Base-by-base conservation (phyloP, 2,329 filamentous ascomycete species). In the Alternaria metachromatica region DNA sequence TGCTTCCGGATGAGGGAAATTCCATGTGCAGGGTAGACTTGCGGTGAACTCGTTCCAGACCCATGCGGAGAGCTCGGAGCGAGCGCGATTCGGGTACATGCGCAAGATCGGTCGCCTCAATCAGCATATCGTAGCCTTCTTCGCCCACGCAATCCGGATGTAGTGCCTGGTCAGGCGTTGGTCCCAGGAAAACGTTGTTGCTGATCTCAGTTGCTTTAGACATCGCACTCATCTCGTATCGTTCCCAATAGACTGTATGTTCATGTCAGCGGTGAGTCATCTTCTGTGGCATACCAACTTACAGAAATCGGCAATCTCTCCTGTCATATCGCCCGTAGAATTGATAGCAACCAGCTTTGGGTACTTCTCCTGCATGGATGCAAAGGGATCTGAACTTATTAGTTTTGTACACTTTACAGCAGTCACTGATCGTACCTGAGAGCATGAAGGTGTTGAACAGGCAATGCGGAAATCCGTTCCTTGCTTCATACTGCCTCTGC, bases 1-100 rank as follows among this genome's bases (percentile, higher is more conserved):
- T 92, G 72, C 93, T 96, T n/a, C 96, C 96, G 2, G 95, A 97
- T 0, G 94, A 96, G 1, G 95, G 95, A 65, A 98, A 98, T 69
- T 97, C 92, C 56, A 96, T 82, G 66, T 87, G 83, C 64, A 89
- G 81, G 13, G 87, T 81, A 5, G 83, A 81, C 44, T 68, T 72
- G 53, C 81, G 73, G 6, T 82, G 80, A 12, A 83, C 81, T 49
- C 85, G 75, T 55, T 78, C 70, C 46, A 79, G 86, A 74, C 62
- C 86, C 81, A 70, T 90, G 86, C 28, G 88, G 86, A 60, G 94
- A 83, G 55, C 86, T 82, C 61, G 87, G 50, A 97, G 82, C 6
- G 87, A 85, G n/a, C 85, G 84, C 0, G 89, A 85, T 64, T 94
- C 91, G 0, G 89, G 89, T 12, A 97, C 85, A 49, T 90, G 89